A percentile compares a stretch with the other conserved stretches of the same genome.
Conservation (phyloP, 2,329 filamentous ascomycete genomes). For the Monilinia laxa region DNA sequence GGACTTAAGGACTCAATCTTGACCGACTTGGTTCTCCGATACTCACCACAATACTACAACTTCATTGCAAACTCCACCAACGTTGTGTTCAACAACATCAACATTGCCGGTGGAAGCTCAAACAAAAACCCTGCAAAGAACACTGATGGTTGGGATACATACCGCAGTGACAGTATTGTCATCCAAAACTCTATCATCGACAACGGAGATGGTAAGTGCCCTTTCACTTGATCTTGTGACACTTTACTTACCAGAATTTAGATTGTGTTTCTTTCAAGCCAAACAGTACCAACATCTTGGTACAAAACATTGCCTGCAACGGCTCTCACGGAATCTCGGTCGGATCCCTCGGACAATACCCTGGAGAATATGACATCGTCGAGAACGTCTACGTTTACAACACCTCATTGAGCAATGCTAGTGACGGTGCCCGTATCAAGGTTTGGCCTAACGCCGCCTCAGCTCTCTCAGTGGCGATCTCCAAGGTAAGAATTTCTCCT, state of each 20-base stretch:
- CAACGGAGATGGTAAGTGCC: constrained; percentile 56
- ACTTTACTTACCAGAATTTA: constrained; percentile 8
- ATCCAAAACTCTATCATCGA: constrained; percentile 65
- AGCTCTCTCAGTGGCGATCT: constrained; percentile 57
- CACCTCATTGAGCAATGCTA: constrained; percentile 56
- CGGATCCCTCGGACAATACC: constrained; percentile 69
- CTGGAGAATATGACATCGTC: constrained; percentile 60
- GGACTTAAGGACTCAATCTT: constrained; percentile 58
- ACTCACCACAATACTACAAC: constrained; percentile 61
- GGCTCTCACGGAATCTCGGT: constrained; percentile 72
- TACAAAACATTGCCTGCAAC: constrained; percentile 66
- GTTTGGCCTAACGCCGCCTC: constrained; percentile 60
- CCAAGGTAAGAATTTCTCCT: constrained; percentile 39
- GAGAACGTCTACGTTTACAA: constrained; percentile 67
- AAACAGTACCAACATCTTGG: constrained; percentile 66
- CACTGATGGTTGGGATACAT: constrained; percentile 65
- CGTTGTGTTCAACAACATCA: constrained; percentile 62
- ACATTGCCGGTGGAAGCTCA: constrained; percentile 55
- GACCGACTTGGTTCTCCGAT: constrained; percentile 58
- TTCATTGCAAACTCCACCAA: constrained; percentile 65
- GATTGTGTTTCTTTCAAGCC: constrained; percentile 75
- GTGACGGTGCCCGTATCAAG: constrained; percentile 67
- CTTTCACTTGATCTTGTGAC: background rate
- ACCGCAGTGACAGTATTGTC: constrained; percentile 59
- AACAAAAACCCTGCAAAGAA: constrained; percentile 60